Conservation (phyloP, 2,329 filamentous ascomycete genomes). For the Aspergillus sp. region DNA sequence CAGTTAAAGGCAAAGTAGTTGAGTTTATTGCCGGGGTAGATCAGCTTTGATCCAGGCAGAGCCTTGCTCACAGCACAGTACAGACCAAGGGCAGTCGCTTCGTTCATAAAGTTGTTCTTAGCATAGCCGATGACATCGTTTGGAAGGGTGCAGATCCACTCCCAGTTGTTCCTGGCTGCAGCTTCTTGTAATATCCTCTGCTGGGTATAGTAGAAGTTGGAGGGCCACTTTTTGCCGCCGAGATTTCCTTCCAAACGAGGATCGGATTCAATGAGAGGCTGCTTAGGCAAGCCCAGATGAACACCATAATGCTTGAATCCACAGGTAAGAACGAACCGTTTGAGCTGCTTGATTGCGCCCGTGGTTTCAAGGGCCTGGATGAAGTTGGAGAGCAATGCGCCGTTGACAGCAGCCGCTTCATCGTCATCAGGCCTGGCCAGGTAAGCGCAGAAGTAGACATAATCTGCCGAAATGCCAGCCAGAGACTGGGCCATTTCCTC, state of each 20-base stretch:
- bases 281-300: constrained; percentile 45
- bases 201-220: constrained; percentile 52
- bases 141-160: constrained; percentile 42
- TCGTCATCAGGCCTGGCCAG: constrained; percentile 32
- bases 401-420: constrained; percentile 34
- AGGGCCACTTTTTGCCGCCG: constrained; percentile 28
- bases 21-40: constrained; percentile 29
- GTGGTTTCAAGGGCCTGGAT: constrained; percentile 41
- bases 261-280: constrained; percentile 46
- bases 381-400: constrained; percentile 45
- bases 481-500: constrained; percentile 35
- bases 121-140: constrained; percentile 44
- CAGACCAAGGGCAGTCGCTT: constrained; percentile 35
- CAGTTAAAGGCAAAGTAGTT: constrained; percentile 31
- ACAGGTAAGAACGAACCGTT: constrained; percentile 46
- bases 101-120: constrained; percentile 40
- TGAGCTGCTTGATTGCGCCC: constrained; percentile 37
- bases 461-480: constrained; percentile 30
- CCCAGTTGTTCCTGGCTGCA: constrained; percentile 25
- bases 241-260: constrained; percentile 33
- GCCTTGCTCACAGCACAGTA: constrained; percentile 30
- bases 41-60: constrained; percentile 24
- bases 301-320: constrained; percentile 52
- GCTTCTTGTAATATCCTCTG: constrained; percentile 40
- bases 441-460: constrained; percentile 43